Evolutionary conservation across 2,329 filamentous ascomycete genomes (phyloP).

Genomic region (Bipolaris gigantea): DNA sequence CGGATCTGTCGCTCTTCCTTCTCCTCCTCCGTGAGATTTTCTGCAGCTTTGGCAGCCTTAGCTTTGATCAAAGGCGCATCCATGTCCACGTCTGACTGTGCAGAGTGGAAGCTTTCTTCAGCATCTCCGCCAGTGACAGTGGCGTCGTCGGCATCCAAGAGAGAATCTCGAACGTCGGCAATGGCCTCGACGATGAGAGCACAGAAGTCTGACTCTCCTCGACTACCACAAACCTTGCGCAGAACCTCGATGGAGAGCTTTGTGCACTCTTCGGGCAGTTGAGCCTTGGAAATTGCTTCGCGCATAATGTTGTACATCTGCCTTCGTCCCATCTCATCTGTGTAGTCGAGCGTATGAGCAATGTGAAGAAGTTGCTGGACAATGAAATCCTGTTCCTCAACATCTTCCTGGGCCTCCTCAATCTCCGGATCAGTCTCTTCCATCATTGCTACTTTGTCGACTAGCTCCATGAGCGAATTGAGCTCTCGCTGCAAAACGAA

Average conservation of each 20-base stretch:
- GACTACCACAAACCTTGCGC: slow-evolving; percentile 77
- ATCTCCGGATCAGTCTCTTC: slow-evolving; percentile 58
- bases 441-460: slow-evolving; percentile 57
- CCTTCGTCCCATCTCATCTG: slow-evolving; percentile 90
- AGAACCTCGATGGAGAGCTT: slow-evolving; percentile 83
- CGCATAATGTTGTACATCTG: slow-evolving; percentile 95
- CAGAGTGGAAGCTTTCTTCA: slow-evolving; percentile 90
- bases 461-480: slow-evolving; percentile 65
- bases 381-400: slow-evolving; percentile 89
- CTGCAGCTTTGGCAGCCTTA: slow-evolving; percentile 31
- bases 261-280: slow-evolving; percentile 89
- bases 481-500: slow-evolving; percentile 85
- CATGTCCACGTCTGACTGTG: slow-evolving; percentile 78
- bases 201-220: slow-evolving; percentile 81
- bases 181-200: slow-evolving; percentile 88
- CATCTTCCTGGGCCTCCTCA: slow-evolving; percentile 74
- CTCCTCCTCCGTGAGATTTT: slow-evolving; percentile 52
- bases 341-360: slow-evolving; percentile 88
- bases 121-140: slow-evolving; percentile 52
- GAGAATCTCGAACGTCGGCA: slow-evolving; percentile 93
- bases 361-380: slow-evolving; percentile 95
- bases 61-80: slow-evolving; percentile 53
- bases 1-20: slow-evolving; percentile 74
- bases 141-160: slow-evolving; percentile 67
- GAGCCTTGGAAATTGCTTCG: slow-evolving; percentile 80